Evolutionary conservation across 306 rosid genomes (phyloP).

Genomic region (Echinosophora koreensis): DNA sequence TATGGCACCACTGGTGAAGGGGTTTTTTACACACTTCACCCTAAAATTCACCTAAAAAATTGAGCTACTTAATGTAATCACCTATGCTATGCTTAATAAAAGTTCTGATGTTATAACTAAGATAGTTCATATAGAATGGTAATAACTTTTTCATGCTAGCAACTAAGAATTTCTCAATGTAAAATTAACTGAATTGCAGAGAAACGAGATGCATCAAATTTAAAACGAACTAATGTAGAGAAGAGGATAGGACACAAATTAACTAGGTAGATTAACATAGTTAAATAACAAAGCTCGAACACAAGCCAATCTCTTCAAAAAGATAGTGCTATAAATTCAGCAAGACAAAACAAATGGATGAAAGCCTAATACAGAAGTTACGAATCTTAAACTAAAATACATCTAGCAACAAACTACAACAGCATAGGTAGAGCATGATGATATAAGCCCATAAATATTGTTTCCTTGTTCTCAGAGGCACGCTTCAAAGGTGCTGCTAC

Average conservation of each 20-base stretch:
- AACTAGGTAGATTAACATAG: constrained; percentile 1
- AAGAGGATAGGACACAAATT: constrained; percentile 4
- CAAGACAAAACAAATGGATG: constrained; percentile 36
- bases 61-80: too few relatives aligned
- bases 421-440: constrained; percentile 22
- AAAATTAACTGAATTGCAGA: background rate
- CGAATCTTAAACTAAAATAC: constrained; percentile 43
- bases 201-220: constrained; percentile 8
- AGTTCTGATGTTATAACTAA: too few relatives aligned
- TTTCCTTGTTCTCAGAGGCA: constrained; percentile 45
- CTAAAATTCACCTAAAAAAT: too few relatives aligned
- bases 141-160: background rate
- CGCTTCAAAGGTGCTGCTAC: constrained; percentile 54
- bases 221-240: background rate
- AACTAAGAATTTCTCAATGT: too few relatives aligned
- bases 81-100: too few relatives aligned
- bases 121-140: background rate
- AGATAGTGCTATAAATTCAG: constrained; percentile 27
- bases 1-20: too few relatives aligned
- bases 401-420: constrained; percentile 51
- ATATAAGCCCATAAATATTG: constrained; percentile 27
- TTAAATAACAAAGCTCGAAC: background rate
- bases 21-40: too few relatives aligned
- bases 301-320: constrained; percentile 16
- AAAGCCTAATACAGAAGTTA: constrained; percentile 43